Evolutionary conservation across 768 basidiomycete genomes (phyloP).

Genomic region (Boletales sp.): DNA sequence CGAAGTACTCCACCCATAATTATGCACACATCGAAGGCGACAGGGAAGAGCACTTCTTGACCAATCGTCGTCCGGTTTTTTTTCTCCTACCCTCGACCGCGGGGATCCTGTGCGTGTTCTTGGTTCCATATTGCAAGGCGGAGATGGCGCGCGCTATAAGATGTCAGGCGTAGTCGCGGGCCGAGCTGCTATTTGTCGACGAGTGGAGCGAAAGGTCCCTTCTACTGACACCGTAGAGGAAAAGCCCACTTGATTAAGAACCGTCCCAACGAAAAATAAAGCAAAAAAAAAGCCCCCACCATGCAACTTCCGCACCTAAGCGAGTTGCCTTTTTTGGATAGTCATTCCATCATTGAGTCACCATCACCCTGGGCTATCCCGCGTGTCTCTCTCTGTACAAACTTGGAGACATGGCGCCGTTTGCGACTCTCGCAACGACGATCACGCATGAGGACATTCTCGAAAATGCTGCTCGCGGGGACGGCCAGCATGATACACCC

Average conservation of each 20-base stretch:
- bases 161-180: constrained; percentile 11
- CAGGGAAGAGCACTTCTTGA: constrained; percentile 1
- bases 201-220: constrained; percentile 16
- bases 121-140: constrained; percentile 21
- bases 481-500: constrained; percentile 39
- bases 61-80: constrained; percentile 16
- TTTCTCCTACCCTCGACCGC: constrained; percentile 25
- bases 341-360: constrained; percentile 1
- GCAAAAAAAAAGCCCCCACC: no score
- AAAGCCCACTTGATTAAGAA: constrained; percentile 3
- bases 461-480: constrained; percentile 19
- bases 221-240: not conserved
- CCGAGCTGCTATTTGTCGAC: constrained; percentile 11
- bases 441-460: constrained; percentile 39
- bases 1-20: constrained; percentile 21
- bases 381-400: constrained; percentile 12
- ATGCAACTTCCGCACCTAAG: constrained; percentile 13
- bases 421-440: constrained; percentile 25
- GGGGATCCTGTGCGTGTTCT: constrained; percentile 24
- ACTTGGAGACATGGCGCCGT: constrained; percentile 22
- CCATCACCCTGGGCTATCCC: constrained; percentile 2
- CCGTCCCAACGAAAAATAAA: not conserved
- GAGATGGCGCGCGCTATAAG: constrained; percentile 17
- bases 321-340: constrained; percentile 20
- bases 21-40: constrained; percentile 11